Evolutionary conservation across 2,329 filamentous ascomycete species (phyloP).

Genomic region (Massarina eburnea): DNA sequence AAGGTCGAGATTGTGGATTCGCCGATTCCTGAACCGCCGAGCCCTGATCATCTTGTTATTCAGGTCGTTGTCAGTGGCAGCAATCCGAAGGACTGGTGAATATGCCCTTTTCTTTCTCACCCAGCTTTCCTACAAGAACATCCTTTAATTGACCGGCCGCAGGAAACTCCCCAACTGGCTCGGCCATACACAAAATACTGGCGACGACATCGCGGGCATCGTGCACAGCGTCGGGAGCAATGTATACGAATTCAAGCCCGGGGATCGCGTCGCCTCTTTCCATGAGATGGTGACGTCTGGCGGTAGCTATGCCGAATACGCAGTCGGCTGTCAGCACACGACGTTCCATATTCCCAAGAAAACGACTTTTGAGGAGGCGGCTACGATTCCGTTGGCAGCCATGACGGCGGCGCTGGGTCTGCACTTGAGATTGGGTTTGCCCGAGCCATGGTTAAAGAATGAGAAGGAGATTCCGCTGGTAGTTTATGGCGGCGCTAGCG

Average conservation of each 20-base stretch:
- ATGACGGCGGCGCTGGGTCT: slow-evolving; percentile 47
- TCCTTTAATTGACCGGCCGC: not conserved
- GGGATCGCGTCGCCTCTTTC: slow-evolving; percentile 58
- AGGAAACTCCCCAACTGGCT: slow-evolving; percentile 21
- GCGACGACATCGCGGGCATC: slow-evolving; percentile 57
- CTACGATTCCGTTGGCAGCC: slow-evolving; percentile 46
- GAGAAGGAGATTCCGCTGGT: slow-evolving; percentile 25
- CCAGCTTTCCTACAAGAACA: slow-evolving; percentile 46
- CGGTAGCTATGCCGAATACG: slow-evolving; percentile 62
- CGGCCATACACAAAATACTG: slow-evolving; percentile 40
- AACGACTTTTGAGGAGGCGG: slow-evolving; percentile 32
- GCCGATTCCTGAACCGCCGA: slow-evolving; percentile 21
- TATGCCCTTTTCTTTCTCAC: not conserved
- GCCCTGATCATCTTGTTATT: slow-evolving; percentile 31
- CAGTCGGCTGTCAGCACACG: slow-evolving; percentile 54
- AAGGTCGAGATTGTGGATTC: slow-evolving; percentile 36
- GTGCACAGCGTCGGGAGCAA: slow-evolving; percentile 56
- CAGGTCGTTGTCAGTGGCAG: slow-evolving; percentile 34
- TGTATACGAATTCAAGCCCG: slow-evolving; percentile 57
- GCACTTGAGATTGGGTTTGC: slow-evolving; percentile 42
- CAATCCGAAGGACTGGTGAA: slow-evolving; percentile 50
- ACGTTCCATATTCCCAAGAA: slow-evolving; percentile 53
- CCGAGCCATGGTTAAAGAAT: slow-evolving; percentile 36
- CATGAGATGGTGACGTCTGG: slow-evolving; percentile 52
- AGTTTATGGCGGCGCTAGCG: slow-evolving; percentile 40